Evolutionary conservation across 345 rosid genomes (phyloP).

Genomic region (Hypericum perforatum): DNA sequence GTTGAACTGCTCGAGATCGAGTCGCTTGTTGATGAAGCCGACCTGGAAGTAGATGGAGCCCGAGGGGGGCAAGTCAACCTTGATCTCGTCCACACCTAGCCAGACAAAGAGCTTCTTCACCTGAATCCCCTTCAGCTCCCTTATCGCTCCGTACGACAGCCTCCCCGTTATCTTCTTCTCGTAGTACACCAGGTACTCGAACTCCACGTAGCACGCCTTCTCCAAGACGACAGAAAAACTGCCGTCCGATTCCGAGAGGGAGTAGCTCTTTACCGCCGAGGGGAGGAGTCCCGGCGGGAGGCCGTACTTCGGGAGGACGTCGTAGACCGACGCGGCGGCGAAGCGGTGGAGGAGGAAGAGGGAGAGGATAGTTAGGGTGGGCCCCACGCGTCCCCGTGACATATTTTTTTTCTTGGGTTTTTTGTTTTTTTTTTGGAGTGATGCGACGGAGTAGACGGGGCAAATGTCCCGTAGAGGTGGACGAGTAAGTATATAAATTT

Average conservation of each 20-base stretch:
- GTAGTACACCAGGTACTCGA: constrained; percentile 81
- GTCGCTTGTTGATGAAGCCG: constrained; percentile 80
- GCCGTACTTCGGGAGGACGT: constrained; percentile 76
- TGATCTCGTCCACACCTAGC: constrained; percentile 77
- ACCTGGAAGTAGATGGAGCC: constrained; percentile 81
- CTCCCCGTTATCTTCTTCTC: constrained; percentile 54
- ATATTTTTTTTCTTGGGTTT: too few species aligned
- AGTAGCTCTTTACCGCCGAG: constrained; percentile 41
- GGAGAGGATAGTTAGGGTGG: constrained; percentile 10
- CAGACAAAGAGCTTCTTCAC: constrained; percentile 66
- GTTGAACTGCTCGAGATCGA: constrained; percentile 71
- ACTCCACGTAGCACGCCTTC: constrained; percentile 50
- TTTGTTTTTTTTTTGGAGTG: too few species aligned
- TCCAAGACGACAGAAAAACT: constrained; percentile 42
- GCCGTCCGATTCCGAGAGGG: constrained; percentile 49
- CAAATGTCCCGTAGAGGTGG: too few species aligned
- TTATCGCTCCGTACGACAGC: constrained; percentile 64
- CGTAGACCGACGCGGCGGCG: constrained; percentile 44
- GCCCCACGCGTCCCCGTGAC: background rate
- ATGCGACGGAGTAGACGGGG: too few species aligned
- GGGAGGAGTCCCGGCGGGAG: constrained; percentile 86
- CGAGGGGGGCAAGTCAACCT: constrained; percentile 81
- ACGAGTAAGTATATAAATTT: too few species aligned
- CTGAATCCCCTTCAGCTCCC: constrained; percentile 68
- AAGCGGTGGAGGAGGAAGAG: constrained; percentile 14